A percentile compares a stretch with the other conserved stretches of the same genome.
Evolutionary conservation across 179 eudicot genomes (phyloP).

Genomic region (Sideroxylon spinosum): DNA sequence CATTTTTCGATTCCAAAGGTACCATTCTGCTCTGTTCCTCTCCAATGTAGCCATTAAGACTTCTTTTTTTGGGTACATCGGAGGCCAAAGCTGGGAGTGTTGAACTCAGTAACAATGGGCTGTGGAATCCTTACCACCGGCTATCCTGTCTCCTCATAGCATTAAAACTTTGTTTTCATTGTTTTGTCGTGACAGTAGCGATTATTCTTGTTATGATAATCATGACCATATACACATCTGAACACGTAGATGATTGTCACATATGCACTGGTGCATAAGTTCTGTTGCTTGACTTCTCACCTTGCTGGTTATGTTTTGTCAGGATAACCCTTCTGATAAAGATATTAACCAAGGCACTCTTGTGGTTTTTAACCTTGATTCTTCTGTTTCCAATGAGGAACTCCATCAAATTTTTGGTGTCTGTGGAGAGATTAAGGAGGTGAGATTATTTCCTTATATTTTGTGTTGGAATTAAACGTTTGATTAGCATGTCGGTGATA

Average conservation of each 20-base stretch:
- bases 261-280: not conserved
- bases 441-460: conserved; percentile 12
- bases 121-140: no score
- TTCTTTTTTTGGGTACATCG: no score
- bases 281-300: not conserved
- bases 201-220: not conserved
- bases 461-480: not conserved
- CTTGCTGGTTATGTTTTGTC: conserved; percentile 2
- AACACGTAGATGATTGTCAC: not conserved
- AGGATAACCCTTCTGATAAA: conserved; percentile 57
- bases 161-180: not conserved
- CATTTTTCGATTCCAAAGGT: conserved; percentile 76
- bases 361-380: conserved; percentile 47
- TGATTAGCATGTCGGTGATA: not conserved
- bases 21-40: not conserved
- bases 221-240: not conserved
- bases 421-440: conserved; percentile 73
- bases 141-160: no score
- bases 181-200: not conserved
- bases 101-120: no score
- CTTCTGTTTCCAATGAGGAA: conserved; percentile 53
- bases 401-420: conserved; percentile 52
- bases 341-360: conserved; percentile 59
- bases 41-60: not conserved
- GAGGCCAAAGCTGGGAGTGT: no score